These are phyloP conservation scores for Trifolium subterraneum DNA, from an alignment of 306 rosid species.

Conservation along the genomic window DNA sequence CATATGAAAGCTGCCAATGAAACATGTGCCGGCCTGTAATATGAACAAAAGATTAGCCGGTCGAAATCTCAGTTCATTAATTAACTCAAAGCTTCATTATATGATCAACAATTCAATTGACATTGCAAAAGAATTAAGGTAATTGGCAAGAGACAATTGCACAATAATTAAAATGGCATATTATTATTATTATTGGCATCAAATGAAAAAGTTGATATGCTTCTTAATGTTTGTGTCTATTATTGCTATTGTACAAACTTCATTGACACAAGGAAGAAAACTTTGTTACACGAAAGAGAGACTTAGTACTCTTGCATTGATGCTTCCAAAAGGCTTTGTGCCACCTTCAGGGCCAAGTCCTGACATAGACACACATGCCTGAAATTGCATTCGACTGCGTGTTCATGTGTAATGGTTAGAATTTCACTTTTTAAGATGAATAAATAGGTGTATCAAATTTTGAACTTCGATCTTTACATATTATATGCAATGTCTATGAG, in stretches of 20 bases:
- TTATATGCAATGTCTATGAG: too few relatives aligned
- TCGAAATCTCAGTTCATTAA: background rate
- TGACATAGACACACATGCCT: background rate
- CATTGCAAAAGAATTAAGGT: conserved; percentile 17
- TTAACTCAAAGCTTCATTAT: conserved; percentile 2
- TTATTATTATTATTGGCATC: background rate
- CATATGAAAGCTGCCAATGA: background rate
- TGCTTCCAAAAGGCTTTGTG: background rate
- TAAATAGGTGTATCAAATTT: too few relatives aligned
- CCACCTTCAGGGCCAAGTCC: background rate
- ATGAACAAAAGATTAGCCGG: too few relatives aligned
- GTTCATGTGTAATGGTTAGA: background rate
- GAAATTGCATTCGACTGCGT: background rate
- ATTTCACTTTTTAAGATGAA: too few relatives aligned
- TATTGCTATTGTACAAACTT: background rate
- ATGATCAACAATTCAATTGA: background rate
- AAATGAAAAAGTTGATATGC: background rate
- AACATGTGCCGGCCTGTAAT: background rate
- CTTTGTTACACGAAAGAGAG: background rate
- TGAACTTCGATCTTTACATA: too few relatives aligned
- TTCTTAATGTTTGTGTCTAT: conserved; percentile 20
- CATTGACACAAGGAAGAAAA: background rate
- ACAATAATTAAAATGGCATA: conserved; percentile 25
- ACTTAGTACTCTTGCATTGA: background rate
- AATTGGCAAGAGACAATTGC: background rate